Evolutionary conservation across 371 early-diverging fungal species (phyloP), one percentile per base, ranked within the genome.

Genomic region (Zopfochytrium polystomum): DNA sequence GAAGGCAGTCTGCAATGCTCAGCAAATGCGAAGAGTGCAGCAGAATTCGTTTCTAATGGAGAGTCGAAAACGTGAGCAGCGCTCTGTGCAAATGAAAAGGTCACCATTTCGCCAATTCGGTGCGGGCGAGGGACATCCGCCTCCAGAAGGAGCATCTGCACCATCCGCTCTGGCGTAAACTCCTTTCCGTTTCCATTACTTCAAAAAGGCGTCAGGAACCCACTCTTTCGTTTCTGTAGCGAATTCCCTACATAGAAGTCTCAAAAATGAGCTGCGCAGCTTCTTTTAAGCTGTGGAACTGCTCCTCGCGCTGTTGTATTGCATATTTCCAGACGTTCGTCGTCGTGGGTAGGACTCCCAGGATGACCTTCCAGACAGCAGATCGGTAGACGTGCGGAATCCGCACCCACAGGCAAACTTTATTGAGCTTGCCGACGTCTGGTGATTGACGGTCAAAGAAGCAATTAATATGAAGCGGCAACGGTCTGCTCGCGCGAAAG

Each of bases 341-440:
- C 20, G 49, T 22, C 11, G 35, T 35, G 1, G 73, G 69, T 11
- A 66, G 25, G 33, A 65, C 67, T 25, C 67, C 68, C 29, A 77
- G 62, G 18, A 74, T 53, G 13, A 68, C 54, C 53, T 72, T 74
- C 77, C 77, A 77, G 7, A 74, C 74, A 25, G 63, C 35, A 1
- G 68, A 60, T 7, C 77, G 67, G 48, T 70, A 74, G 13, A 63
- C 25, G 31, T 74, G 74, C 3, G 77, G 77, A 22, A 77, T 74
- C 13, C 70, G 58, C n/a, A 77, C 77, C 67, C 71, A 67, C 1
- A 65, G 64, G 43, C 74, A 74, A 23, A 77, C 59, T 44, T 66
- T 68, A 29, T 53, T 55, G 34, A 77, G 63, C 35, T 56, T 65
- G 29, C 65, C 71, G 11, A 71, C 20, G 47, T 68, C n/a, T n/a